Conservation (phyloP, 139 green algal genomes). For the Chloropicon primus region DNA sequence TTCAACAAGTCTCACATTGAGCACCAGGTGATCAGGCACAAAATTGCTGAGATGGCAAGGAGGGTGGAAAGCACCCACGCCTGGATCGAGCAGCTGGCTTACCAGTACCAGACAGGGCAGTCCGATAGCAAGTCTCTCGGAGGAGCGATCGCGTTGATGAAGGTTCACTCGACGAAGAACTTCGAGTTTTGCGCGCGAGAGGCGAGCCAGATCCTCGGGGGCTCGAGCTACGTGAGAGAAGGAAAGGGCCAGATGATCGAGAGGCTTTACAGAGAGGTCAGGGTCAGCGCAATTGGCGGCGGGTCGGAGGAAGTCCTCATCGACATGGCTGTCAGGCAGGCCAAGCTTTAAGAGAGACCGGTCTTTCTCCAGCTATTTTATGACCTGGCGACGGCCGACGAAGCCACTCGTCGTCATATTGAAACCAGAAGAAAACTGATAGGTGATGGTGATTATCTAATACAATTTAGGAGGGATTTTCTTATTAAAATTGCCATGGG, state of each 20-base stretch:
- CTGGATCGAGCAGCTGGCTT: conserved; percentile 20
- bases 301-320: conserved; percentile 20
- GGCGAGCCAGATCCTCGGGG: conserved; percentile 1
- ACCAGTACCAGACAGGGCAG: conserved; percentile 13
- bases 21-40: conserved; percentile 21
- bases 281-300: conserved; percentile 20
- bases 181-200: conserved; percentile 8
- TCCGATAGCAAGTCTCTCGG: conserved; percentile 7
- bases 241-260: conserved; percentile 18
- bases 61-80: conserved; percentile 13
- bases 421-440: no score
- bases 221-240: conserved; percentile 6
- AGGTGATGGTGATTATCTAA: no score
- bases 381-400: no score
- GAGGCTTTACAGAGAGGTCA: conserved; percentile 16
- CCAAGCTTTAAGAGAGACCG: background rate
- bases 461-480: background rate
- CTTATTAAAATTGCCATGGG: background rate
- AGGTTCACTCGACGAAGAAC: conserved; percentile 17
- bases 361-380: no score
- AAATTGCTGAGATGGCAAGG: conserved; percentile 14
- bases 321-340: conserved; percentile 16
- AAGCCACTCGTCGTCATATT: no score
- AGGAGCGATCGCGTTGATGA: conserved; percentile 21
- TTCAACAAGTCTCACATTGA: conserved; percentile 18